Percentiles rank a stretch among this genome's conserved stretches.
These are phyloP conservation scores for Polyplosphaeria fusca DNA, from an alignment of 495 filamentous ascomycete genomes.

Conservation along the genomic window DNA sequence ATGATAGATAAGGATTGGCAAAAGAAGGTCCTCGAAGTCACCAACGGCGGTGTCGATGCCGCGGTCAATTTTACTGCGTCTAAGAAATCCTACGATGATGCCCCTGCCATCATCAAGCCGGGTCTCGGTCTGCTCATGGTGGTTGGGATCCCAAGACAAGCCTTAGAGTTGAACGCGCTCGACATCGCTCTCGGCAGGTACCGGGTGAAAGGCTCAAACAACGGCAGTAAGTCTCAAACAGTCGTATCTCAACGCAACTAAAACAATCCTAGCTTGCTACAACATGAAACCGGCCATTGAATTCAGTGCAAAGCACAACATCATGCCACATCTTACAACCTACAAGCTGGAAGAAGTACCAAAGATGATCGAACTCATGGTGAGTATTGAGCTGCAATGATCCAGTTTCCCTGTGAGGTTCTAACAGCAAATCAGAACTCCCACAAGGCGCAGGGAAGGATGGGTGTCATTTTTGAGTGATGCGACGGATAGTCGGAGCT, in stretches of 20 bases:
- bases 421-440: conserved; percentile 8
- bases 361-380: conserved; percentile 38
- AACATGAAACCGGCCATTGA: conserved; percentile 33
- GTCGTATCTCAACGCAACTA: background rate
- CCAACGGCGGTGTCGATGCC: conserved; percentile 35
- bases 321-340: conserved; percentile 32
- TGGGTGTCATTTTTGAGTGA: conserved; percentile 34
- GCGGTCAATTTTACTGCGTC: conserved; percentile 37
- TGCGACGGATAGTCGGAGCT: background rate
- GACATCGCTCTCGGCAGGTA: conserved; percentile 31
- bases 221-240: conserved; percentile 26
- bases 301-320: conserved; percentile 35
- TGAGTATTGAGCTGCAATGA: conserved; percentile 11
- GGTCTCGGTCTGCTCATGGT: conserved; percentile 35
- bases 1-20: conserved; percentile 32
- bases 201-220: conserved; percentile 31
- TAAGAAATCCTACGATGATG: conserved; percentile 36
- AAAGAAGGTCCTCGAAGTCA: conserved; percentile 32
- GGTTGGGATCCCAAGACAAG: conserved; percentile 34
- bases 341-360: conserved; percentile 34
- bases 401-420: too few species aligned
- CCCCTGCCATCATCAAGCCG: conserved; percentile 32
- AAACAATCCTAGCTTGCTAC: conserved; percentile 22
- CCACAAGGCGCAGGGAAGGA: conserved; percentile 25
- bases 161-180: conserved; percentile 30